Percentiles rank a stretch among this genome's conserved stretches.
Evolutionary conservation across 805 yeast genomes (phyloP).

Genomic region (Kluyveromyces aestuarii): DNA sequence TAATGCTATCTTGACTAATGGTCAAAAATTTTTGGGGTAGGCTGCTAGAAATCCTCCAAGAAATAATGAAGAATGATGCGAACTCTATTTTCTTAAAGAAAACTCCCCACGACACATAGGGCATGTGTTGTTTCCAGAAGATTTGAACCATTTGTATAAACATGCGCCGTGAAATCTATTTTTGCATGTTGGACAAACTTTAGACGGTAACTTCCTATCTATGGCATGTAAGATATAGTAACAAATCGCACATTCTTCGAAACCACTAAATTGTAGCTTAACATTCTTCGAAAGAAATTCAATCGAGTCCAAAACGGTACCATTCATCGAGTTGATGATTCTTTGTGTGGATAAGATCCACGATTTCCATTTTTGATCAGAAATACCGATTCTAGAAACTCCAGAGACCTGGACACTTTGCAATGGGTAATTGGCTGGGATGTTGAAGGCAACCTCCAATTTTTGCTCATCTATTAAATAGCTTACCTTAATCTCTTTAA

Average conservation of each 20-base stretch:
- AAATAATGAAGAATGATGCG: not conserved
- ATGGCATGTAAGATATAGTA: constrained; percentile 80
- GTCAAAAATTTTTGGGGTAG: too few species aligned
- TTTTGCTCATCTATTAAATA: constrained; percentile 82
- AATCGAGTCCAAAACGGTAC: constrained; percentile 41
- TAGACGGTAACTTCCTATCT: constrained; percentile 84
- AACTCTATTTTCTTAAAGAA: constrained; percentile 19
- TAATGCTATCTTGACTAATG: too few species aligned
- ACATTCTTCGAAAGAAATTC: constrained; percentile 51
- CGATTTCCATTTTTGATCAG: constrained; percentile 87
- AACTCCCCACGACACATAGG: constrained; percentile 72
- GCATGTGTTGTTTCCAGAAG: constrained; percentile 86
- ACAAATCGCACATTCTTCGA: constrained; percentile 96
- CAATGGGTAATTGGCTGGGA: constrained; percentile 75
- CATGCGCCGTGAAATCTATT: constrained; percentile 95
- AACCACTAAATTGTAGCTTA: constrained; percentile 79
- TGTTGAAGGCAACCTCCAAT: constrained; percentile 64
- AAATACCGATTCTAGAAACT: constrained; percentile 73
- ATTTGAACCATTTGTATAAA: constrained; percentile 93
- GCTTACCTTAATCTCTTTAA: constrained; percentile 61
- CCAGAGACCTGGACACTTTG: constrained; percentile 69
- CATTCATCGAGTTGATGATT: constrained; percentile 65
- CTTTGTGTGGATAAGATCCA: constrained; percentile 91
- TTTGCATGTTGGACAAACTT: constrained; percentile 80
- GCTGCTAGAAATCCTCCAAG: too few species aligned